These are phyloP conservation scores for Phellopilus nigrolimitatus DNA, from an alignment of 1,284 basidiomycete genomes.

Conservation along the genomic window DNA sequence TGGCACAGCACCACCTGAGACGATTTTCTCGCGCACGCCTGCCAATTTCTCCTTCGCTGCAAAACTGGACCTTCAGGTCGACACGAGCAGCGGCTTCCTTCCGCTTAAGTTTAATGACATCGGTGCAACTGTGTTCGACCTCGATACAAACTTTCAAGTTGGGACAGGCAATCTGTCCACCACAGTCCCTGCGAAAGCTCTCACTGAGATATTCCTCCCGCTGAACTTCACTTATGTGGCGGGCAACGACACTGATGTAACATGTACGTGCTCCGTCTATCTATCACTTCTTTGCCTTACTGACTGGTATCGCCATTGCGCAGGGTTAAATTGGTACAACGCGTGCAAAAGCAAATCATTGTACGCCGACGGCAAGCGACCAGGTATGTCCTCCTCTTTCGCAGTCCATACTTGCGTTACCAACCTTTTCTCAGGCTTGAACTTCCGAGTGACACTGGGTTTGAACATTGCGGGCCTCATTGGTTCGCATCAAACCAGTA, in stretches of 20 bases:
- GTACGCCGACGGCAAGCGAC: conserved; percentile 48
- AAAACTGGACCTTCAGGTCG: conserved; percentile 63
- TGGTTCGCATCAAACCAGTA: conserved; percentile 46
- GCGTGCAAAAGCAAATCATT: conserved; percentile 64
- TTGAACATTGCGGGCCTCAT: conserved; percentile 70
- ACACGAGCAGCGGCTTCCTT: conserved; percentile 68
- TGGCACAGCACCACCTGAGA: conserved; percentile 47
- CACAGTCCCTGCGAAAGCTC: conserved; percentile 59
- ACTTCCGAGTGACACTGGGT: conserved; percentile 62
- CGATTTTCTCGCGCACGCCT: conserved; percentile 35
- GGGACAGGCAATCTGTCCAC: conserved; percentile 58
- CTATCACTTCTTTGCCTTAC: conserved; percentile 2
- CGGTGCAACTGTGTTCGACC: conserved; percentile 61
- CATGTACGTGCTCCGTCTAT: conserved; percentile 50
- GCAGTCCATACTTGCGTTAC: background rate
- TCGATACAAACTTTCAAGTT: conserved; percentile 55
- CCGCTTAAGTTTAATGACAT: conserved; percentile 69
- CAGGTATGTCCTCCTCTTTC: conserved; percentile 42
- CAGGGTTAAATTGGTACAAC: conserved; percentile 76
- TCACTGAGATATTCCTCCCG: conserved; percentile 61
- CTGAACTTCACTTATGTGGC: conserved; percentile 80
- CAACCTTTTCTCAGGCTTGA: conserved; percentile 44
- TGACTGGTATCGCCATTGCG: background rate
- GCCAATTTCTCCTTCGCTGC: conserved; percentile 86
- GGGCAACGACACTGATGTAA: conserved; percentile 73